Evolutionary conservation across 441 rosid genomes (phyloP).

Genomic region (Pelargonium myrrhifolium): DNA sequence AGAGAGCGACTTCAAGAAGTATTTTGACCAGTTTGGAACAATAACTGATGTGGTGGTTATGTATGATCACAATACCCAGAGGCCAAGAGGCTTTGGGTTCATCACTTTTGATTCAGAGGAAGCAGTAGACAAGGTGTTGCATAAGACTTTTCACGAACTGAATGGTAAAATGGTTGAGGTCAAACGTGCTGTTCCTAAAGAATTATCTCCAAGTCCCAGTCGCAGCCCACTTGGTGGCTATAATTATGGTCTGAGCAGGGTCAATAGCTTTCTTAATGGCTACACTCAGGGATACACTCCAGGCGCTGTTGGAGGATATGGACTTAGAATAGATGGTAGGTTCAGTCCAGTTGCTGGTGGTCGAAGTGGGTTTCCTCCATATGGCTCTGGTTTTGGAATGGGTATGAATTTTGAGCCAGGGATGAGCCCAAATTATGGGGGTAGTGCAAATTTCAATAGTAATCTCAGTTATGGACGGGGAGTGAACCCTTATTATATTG

Average conservation of each 20-base stretch:
- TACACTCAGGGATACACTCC: slow-evolving; percentile 76
- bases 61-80: slow-evolving; percentile 93
- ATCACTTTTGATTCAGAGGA: slow-evolving; percentile 90
- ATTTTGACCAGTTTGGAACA: slow-evolving; percentile 84
- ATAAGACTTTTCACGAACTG: slow-evolving; percentile 79
- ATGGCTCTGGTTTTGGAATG: slow-evolving; percentile 61
- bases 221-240: slow-evolving; percentile 80
- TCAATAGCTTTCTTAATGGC: slow-evolving; percentile 64
- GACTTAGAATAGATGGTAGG: slow-evolving; percentile 80
- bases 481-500: slow-evolving; percentile 70
- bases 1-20: slow-evolving; percentile 74
- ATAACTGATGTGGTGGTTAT: slow-evolving; percentile 89
- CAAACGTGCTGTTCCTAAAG: slow-evolving; percentile 90
- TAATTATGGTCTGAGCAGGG: slow-evolving; percentile 64
- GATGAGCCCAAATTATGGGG: slow-evolving; percentile 55
- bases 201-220: slow-evolving; percentile 73
- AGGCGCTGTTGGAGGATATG: slow-evolving; percentile 65
- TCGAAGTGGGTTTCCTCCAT: slow-evolving; percentile 66
- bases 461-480: slow-evolving; percentile 70
- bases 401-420: slow-evolving; percentile 76
- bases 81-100: slow-evolving; percentile 96
- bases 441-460: slow-evolving; percentile 48
- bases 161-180: slow-evolving; percentile 76
- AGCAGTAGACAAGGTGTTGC: slow-evolving; percentile 76
- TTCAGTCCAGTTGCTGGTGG: slow-evolving; percentile 68